Evolutionary conservation across 768 basidiomycete genomes (phyloP), one percentile per base, ranked within the genome.

Genomic region (Amanita molliuscula): DNA sequence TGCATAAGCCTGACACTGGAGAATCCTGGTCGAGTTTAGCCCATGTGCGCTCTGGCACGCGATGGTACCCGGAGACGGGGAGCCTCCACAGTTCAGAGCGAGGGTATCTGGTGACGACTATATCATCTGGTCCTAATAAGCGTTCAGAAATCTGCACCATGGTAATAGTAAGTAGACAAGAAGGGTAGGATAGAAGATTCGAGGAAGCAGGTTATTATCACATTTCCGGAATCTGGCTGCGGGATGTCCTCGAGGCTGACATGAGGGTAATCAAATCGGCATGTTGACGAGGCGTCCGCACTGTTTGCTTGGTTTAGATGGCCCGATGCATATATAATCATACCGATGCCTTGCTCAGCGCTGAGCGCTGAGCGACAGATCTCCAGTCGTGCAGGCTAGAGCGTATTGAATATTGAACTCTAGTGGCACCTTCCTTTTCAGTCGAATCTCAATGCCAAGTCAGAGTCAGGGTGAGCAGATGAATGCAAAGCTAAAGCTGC

Each of bases 11-110:
- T 5, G 48, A 28, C 18, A 41, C 37, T 13, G 48, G 38, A 18
- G 48, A 49, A 26, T 9, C 15, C 18, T 41, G 18, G 6, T 25
- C 37, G 29, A 49, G 37, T 37, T 26, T 49, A 8, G 38, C 48
- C 48, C 48, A 49, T 38, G 48, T 49, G 28, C 48, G 48, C 48
- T 49, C 48, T 33, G 48, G 48, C 16, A 49, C 29, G 25, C 48
- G 48, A 31, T 41, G 40, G 18, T 49, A 49, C 9, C 40, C 48
- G 6, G 6, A 4, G n/a, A 23, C 28, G 16, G 37, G n/a, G n/a
- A n/a, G n/a, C n/a, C n/a, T n/a, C n/a, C n/a, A n/a, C n/a, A n/a
- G n/a, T n/a, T n/a, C n/a, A n/a, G n/a, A n/a, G n/a, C n/a, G n/a
- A n/a, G n/a, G n/a, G n/a, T n/a, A n/a, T n/a, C n/a, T n/a, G n/a